A percentile compares a stretch with the other conserved stretches of the same genome.
Conservation (phyloP, 768 basidiomycete species). For the Sporobolomyces phaffii region DNA sequence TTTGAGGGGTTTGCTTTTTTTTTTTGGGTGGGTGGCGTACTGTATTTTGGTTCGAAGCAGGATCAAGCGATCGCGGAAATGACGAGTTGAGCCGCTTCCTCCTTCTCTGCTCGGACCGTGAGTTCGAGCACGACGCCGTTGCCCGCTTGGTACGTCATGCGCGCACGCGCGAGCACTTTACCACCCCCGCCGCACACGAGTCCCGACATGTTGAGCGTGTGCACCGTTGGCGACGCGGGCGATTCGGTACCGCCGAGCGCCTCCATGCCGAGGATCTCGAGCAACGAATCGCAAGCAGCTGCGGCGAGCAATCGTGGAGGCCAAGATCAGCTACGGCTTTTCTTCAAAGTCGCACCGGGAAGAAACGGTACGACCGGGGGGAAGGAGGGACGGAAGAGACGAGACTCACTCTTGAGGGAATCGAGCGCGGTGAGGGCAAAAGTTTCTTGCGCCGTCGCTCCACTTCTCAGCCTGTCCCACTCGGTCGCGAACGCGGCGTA, state of each 20-base stretch:
- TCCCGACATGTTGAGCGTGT: constrained; percentile 89
- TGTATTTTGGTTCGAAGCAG: no score
- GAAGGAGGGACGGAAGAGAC: background rate
- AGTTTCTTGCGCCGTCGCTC: constrained; percentile 77
- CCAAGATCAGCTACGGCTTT: constrained; percentile 2
- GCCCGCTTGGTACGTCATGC: constrained; percentile 89
- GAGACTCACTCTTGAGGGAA: constrained; percentile 74
- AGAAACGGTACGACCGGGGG: no score
- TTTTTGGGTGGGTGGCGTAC: background rate
- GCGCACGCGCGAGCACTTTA: constrained; percentile 87
- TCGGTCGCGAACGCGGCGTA: constrained; percentile 86
- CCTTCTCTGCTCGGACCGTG: constrained; percentile 81
- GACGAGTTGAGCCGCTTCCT: constrained; percentile 76
- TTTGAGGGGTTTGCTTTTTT: no score
- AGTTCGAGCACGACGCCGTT: constrained; percentile 90
- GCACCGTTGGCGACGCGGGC: constrained; percentile 75
- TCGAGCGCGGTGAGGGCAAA: constrained; percentile 88
- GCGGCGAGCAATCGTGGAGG: constrained; percentile 11
- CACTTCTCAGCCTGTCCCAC: constrained; percentile 84
- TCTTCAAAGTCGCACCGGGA: no score
- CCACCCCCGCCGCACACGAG: constrained; percentile 85
- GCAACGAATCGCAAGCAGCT: constrained; percentile 94
- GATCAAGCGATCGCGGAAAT: constrained; percentile 67
- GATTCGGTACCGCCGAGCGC: constrained; percentile 82
- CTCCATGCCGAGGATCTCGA: constrained; percentile 96